A percentile compares a stretch with the other conserved stretches of the same genome.
phyloP scores from a whole-genome alignment of 805 yeast species.

The Komagataella phaffii region DNA sequence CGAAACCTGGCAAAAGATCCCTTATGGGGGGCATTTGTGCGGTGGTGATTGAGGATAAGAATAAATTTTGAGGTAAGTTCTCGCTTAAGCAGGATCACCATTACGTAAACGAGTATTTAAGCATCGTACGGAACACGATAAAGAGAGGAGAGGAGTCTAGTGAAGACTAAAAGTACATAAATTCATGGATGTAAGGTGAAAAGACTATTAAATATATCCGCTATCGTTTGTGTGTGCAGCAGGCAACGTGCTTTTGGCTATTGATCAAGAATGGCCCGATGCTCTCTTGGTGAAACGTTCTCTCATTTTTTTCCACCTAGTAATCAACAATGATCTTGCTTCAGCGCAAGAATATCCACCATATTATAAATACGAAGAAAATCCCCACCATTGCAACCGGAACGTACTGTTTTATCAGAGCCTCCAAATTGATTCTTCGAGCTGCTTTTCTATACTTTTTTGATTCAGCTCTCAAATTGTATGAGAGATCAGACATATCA shows the following conservation, averaged over 20 bases:
- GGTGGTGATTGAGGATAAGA: neutral
- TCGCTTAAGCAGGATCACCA: neutral
- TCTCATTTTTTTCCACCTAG: neutral
- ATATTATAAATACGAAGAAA: slow-evolving; percentile 61
- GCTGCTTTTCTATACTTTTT: slow-evolving; percentile 85
- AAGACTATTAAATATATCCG: neutral
- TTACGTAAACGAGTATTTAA: neutral
- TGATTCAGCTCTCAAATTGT: slow-evolving; percentile 67
- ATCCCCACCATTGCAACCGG: slow-evolving; percentile 70
- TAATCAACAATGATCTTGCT: neutral
- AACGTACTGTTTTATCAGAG: slow-evolving; percentile 78
- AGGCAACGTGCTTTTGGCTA: neutral
- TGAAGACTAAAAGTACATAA: neutral
- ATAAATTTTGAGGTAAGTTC: neutral
- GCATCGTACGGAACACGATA: neutral
- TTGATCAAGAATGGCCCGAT: neutral
- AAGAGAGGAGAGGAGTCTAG: neutral
- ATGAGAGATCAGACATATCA: slow-evolving; percentile 80
- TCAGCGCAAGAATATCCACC: slow-evolving; percentile 59
- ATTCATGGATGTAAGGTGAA: neutral
- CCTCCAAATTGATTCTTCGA: slow-evolving; percentile 78
- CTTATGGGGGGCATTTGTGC: neutral
- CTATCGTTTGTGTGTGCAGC: neutral
- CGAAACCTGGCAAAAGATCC: slow-evolving; percentile 26
- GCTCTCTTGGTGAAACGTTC: neutral